These are phyloP conservation scores for Gastrodia elata DNA, from an alignment of 106 monocot species.

Conservation along the genomic window DNA sequence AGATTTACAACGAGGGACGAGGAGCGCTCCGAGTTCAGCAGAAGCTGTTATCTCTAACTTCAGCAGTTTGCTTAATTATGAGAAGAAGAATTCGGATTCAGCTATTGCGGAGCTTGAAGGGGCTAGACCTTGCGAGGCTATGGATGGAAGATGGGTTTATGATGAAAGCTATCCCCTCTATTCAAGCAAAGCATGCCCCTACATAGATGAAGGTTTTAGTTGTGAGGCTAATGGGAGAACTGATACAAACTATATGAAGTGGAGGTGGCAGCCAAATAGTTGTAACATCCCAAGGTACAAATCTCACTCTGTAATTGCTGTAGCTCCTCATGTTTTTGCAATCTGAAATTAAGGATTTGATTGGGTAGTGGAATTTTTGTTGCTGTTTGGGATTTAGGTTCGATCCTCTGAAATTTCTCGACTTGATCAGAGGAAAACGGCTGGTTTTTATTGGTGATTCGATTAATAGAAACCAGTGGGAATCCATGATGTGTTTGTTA, in stretches of 20 bases:
- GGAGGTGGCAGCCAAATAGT: constrained; percentile 75
- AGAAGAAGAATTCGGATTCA: not conserved
- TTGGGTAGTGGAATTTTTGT: not conserved
- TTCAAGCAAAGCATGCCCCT: constrained; percentile 44
- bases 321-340: not conserved
- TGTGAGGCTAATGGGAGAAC: constrained; percentile 75
- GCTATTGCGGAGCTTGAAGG: constrained; percentile 5
- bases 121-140: constrained; percentile 52
- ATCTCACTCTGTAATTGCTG: not conserved
- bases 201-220: constrained; percentile 82
- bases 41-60: not conserved
- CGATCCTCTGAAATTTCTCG: constrained; percentile 54
- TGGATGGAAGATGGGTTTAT: constrained; percentile 66
- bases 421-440: constrained; percentile 72
- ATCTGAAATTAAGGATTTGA: not conserved
- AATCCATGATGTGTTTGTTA: constrained; percentile 84
- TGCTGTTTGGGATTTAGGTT: constrained; percentile 35
- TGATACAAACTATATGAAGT: constrained; percentile 67
- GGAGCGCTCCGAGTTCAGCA: not conserved
- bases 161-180: constrained; percentile 80
- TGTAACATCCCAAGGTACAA: constrained; percentile 80
- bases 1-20: constrained; percentile 9
- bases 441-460: constrained; percentile 91
- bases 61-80: not conserved
- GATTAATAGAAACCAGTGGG: constrained; percentile 94